These are phyloP conservation scores for Lodderomyces theae DNA, from an alignment of 1,139 yeast species.

Conservation along the genomic window DNA sequence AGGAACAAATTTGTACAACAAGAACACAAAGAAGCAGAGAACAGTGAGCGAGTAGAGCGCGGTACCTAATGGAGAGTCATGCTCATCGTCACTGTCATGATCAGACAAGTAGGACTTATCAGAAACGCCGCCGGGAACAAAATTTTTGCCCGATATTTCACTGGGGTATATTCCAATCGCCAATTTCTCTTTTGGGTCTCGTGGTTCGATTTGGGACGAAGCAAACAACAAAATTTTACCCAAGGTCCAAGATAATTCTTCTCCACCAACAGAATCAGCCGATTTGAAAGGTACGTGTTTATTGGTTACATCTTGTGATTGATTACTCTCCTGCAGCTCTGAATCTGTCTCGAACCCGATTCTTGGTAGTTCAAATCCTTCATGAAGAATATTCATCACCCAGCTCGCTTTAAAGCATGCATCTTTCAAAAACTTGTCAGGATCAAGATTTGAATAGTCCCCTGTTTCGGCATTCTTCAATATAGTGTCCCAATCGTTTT, in stretches of 20 bases:
- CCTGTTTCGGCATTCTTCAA: slow-evolving; percentile 50
- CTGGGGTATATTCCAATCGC: slow-evolving; percentile 57
- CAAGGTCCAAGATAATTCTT: slow-evolving; percentile 65
- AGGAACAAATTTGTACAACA: slow-evolving; percentile 20
- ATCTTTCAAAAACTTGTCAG: slow-evolving; percentile 49
- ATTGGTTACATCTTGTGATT: slow-evolving; percentile 24
- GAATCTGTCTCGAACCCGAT: slow-evolving; percentile 47
- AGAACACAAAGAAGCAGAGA: slow-evolving; percentile 18
- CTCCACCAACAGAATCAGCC: slow-evolving; percentile 56
- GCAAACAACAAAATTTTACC: slow-evolving; percentile 62
- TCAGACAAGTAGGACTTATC: slow-evolving; percentile 13
- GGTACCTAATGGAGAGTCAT: slow-evolving; percentile 9
- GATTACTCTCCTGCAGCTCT: slow-evolving; percentile 15
- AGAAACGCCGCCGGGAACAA: slow-evolving; percentile 36
- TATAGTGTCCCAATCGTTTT: slow-evolving; percentile 58
- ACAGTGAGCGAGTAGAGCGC: slow-evolving; percentile 18
- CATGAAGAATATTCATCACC: slow-evolving; percentile 74
- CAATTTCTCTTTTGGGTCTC: slow-evolving; percentile 12
- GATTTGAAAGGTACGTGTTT: slow-evolving; percentile 59
- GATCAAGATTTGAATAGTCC: slow-evolving; percentile 46
- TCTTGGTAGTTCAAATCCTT: slow-evolving; percentile 74
- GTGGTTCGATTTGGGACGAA: slow-evolving; percentile 45
- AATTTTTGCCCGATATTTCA: slow-evolving; percentile 39
- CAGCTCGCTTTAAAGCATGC: slow-evolving; percentile 84
- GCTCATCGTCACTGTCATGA: slow-evolving; percentile 25